Base-by-base conservation (phyloP, 2,329 filamentous ascomycete genomes). In the Fusarium fujikuroi region DNA sequence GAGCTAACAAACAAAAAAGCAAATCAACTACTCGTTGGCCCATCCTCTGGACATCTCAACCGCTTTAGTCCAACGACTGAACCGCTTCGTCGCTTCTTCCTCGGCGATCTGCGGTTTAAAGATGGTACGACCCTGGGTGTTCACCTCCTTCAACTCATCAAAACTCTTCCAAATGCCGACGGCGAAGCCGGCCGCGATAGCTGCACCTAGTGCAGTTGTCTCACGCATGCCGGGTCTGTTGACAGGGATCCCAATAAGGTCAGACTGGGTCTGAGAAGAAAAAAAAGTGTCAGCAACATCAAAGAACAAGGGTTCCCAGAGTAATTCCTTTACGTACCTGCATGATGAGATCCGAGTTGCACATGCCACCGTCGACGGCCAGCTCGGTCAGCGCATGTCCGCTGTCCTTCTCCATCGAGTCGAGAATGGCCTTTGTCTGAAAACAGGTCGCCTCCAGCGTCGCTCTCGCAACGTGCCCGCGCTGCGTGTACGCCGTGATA, bases 331-430 rank as follows among this genome's bases (percentile, higher is more conserved):
- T 66, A 80, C 80, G 59, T 76, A 81, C 80, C 88, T 89, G 93
- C 93, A 95, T 95, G 82, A 91, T 92, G 63, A 95, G 87, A 79
- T 93, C 91, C 15, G 92, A 93, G 79, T 93, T 94, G 79, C 90
- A 92, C 92, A 95, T 94, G 78, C 93, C 93, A 67, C 93, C 93
- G 78, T 95, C 93, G n/a, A 95, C 93, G 40, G 91, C 91, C n/a
- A 95, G 86, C 80, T 93, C 90, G 39, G 88, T 87, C 56, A 95
- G 85, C 60, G 88, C 87, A 77, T 93, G 90, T n/a, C 92, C 92
- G 66, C 90, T 92, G 83, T 95, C 93, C 80, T 92, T 92, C 79
- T 92, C 91, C 92, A 95, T 95, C 59, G 93, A 91, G 77, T 93
- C 89, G 34, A 95, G 87, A 72, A 95, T 95, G 28, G 93, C 93